A percentile compares a stretch with the other conserved stretches of the same genome.
phyloP scores from a whole-genome alignment of 257 asterid species.

The Solanum neorickii region DNA sequence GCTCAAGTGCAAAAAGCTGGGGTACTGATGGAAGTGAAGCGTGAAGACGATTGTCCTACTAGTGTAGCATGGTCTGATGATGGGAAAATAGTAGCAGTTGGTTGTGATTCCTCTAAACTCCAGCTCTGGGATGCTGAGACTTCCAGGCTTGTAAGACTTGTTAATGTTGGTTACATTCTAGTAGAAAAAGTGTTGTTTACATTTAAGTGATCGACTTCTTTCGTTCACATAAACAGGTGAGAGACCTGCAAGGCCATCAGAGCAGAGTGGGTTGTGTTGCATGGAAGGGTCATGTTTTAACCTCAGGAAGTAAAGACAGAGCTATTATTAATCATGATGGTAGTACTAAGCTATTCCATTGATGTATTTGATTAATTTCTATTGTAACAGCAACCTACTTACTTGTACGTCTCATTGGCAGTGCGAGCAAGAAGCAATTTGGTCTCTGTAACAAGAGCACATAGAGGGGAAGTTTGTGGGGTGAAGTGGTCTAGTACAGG shows the following conservation, averaged over 20 bases:
- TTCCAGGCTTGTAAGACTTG: conserved; percentile 37
- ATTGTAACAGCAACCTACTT: neutral
- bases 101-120: conserved; percentile 28
- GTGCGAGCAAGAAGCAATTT: conserved; percentile 53
- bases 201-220: neutral
- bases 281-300: conserved; percentile 52
- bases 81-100: conserved; percentile 38
- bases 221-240: conserved; percentile 25
- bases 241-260: conserved; percentile 39
- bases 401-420: conserved; percentile 1
- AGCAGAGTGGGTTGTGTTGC: conserved; percentile 44
- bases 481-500: conserved; percentile 67
- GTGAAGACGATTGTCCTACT: conserved; percentile 28
- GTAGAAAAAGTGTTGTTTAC: neutral
- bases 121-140: conserved; percentile 55
- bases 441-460: conserved; percentile 21
- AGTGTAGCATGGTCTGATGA: conserved; percentile 73
- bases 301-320: conserved; percentile 56
- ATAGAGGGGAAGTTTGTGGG: conserved; percentile 45
- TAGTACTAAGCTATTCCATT: conserved; percentile 2
- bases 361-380: neutral
- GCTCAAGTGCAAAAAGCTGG: conserved; percentile 9
- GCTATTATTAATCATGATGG: conserved; percentile 68
- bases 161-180: neutral
- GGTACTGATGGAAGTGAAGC: conserved; percentile 9